phyloP scores from a whole-genome alignment of 2,329 filamentous ascomycete species.

The Orbilia oligospora region DNA sequence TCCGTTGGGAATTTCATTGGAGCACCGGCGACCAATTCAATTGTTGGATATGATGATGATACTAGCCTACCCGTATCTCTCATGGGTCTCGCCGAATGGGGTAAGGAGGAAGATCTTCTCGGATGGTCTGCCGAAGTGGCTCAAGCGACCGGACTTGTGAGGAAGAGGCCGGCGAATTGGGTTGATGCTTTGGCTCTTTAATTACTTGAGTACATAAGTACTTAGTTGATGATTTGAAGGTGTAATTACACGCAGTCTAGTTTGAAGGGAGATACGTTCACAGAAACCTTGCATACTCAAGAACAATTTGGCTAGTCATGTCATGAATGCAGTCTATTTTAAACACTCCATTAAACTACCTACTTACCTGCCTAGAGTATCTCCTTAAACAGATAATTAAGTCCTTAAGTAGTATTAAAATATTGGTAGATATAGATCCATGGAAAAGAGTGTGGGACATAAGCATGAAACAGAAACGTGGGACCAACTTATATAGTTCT shows the following conservation, averaged over 20 bases:
- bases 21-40: constrained; percentile 80
- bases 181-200: constrained; percentile 56
- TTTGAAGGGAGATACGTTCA: not conserved
- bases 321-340: not conserved
- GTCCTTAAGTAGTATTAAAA: too few species aligned
- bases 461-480: constrained; percentile 28
- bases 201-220: not conserved
- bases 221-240: too few species aligned
- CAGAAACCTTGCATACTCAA: constrained; percentile 14
- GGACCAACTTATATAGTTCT: not conserved
- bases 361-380: too few species aligned
- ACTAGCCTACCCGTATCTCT: constrained; percentile 75
- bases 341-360: too few species aligned
- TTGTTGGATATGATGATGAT: constrained; percentile 79
- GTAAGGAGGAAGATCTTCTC: constrained; percentile 75
- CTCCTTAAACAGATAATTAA: too few species aligned
- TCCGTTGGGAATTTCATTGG: constrained; percentile 88
- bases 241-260: too few species aligned
- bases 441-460: not conserved
- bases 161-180: constrained; percentile 52
- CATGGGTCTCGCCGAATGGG: constrained; percentile 78
- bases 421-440: too few species aligned
- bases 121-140: constrained; percentile 75
- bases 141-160: constrained; percentile 58
- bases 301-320: not conserved